Conservation (phyloP, 805 yeast genomes). For the Spencermartinsiella europaea region DNA sequence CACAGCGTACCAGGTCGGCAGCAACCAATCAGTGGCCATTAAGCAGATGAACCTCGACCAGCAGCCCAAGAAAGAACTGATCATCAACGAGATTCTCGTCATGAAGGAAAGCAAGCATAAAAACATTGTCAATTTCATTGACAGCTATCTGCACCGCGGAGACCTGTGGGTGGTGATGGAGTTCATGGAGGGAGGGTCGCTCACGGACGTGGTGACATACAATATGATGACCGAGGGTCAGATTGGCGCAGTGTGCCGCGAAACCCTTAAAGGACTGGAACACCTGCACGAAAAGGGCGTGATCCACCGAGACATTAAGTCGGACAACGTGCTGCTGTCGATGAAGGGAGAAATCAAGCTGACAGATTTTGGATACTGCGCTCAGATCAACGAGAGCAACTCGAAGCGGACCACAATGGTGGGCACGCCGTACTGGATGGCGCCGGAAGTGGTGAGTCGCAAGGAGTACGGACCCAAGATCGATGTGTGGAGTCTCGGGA, state of each 20-base stretch:
- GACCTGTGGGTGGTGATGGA: slow-evolving; percentile 99
- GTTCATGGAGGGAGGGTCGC: slow-evolving; percentile 97
- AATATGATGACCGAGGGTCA: slow-evolving; percentile 79
- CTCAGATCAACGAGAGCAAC: slow-evolving; percentile 68
- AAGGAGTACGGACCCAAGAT: slow-evolving; percentile 78
- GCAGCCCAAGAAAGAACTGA: slow-evolving; percentile 92
- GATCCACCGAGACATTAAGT: slow-evolving; percentile 94
- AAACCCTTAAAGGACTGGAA: slow-evolving; percentile 85
- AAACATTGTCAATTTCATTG: slow-evolving; percentile 91
- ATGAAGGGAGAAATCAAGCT: slow-evolving; percentile 81
- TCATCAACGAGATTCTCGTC: slow-evolving; percentile 90
- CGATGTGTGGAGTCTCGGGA: slow-evolving; percentile 79
- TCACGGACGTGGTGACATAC: slow-evolving; percentile 92
- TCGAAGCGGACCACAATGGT: slow-evolving; percentile 80
- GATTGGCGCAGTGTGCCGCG: slow-evolving; percentile 85
- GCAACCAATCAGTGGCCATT: slow-evolving; percentile 77
- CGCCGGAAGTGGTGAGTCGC: slow-evolving; percentile 78
- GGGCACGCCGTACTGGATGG: slow-evolving; percentile 90
- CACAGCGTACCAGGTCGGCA: slow-evolving; percentile 61
- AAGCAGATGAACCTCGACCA: slow-evolving; percentile 90
- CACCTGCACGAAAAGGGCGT: slow-evolving; percentile 88
- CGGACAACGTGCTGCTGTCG: slow-evolving; percentile 87
- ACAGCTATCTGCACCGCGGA: slow-evolving; percentile 72
- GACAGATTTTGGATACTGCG: slow-evolving; percentile 90
- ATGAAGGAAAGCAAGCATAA: slow-evolving; percentile 95